Base-by-base conservation (phyloP, 176 grass and related monocot species). In the maize (Zea mays) region DNA sequence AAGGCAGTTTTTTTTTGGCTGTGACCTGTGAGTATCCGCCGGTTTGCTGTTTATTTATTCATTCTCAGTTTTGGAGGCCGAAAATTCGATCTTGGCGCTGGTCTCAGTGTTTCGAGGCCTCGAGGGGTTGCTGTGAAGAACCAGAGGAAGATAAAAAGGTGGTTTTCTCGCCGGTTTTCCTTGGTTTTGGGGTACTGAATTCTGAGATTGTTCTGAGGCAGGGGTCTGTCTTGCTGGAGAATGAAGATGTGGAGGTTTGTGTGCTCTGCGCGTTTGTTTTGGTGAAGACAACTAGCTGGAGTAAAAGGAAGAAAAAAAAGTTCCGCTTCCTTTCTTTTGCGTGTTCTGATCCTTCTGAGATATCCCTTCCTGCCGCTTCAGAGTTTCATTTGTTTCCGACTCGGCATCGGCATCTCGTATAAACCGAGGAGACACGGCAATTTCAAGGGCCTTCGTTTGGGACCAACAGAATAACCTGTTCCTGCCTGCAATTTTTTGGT, bases 401-500 rank as follows among this genome's bases (percentile, higher is more conserved):
- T 62, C 51, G 72, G 57, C 45, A 57, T 52, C 41, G 15, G 35
- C 65, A 81, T 76, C 82, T 81, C 37, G 82, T 67, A 67, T 40
- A 74, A 79, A 83, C 21, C 54, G 79, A 59, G 55, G 74, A 83
- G 75, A 63, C 86, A 79, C 81, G 75, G 42, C 67, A 78, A 48
- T 61, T 36, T 44, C 73, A 83, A 67, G 72, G 56, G 54, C 47
- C 40, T 79, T 69, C 38, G 15, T 44, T 50, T 67, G 35, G 79
- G 49, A 33, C 37, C 41, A 41, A 75, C 47, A 43, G 65, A 80
- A n/a, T 42, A 16, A 57, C 45, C 76, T 64, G 34, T 71, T 7
- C 39, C 40, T 46, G 39, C 27, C 48, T n/a, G 33, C 12, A 20
- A 14, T 65, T 3, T 71, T 19, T 75, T 54, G 33, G n/a, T 72